Percentiles rank a stretch among this genome's conserved stretches.
Evolutionary conservation across 139 green algal species (phyloP).

Genomic region (Parachlorella kessleri): DNA sequence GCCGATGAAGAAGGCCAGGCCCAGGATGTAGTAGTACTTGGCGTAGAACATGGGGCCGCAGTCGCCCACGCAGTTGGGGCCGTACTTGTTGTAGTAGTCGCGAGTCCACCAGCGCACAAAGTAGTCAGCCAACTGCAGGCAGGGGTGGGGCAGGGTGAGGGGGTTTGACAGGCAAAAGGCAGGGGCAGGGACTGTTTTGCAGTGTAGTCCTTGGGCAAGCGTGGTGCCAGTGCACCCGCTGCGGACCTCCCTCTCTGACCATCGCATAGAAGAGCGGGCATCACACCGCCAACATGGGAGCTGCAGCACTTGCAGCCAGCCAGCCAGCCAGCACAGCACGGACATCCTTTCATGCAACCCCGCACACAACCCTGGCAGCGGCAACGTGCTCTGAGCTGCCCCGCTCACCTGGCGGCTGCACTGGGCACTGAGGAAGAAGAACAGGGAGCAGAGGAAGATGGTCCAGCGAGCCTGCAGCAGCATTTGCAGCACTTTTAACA

Average conservation of each 20-base stretch:
- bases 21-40: constrained; percentile 52
- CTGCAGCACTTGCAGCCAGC: neutral
- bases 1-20: constrained; percentile 40
- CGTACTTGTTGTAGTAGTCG: constrained; percentile 34
- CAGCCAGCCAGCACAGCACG: neutral
- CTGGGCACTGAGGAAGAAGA: constrained; percentile 59
- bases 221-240: too few species aligned
- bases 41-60: constrained; percentile 40
- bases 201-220: too few species aligned
- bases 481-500: too few species aligned
- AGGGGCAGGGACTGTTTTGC: constrained; percentile 21
- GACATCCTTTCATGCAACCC: neutral
- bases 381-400: neutral
- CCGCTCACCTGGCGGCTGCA: constrained; percentile 52
- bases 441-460: constrained; percentile 39
- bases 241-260: too few species aligned
- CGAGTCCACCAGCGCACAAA: constrained; percentile 47
- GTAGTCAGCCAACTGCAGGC: constrained; percentile 23
- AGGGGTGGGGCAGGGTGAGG: neutral
- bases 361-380: neutral
- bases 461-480: constrained; percentile 47
- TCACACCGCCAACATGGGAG: neutral
- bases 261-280: neutral
- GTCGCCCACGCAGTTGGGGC: neutral
- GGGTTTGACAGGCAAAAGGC: neutral